Conservation (phyloP, 2,329 filamentous ascomycete species). For the Purpureocillium lavendulum region DNA sequence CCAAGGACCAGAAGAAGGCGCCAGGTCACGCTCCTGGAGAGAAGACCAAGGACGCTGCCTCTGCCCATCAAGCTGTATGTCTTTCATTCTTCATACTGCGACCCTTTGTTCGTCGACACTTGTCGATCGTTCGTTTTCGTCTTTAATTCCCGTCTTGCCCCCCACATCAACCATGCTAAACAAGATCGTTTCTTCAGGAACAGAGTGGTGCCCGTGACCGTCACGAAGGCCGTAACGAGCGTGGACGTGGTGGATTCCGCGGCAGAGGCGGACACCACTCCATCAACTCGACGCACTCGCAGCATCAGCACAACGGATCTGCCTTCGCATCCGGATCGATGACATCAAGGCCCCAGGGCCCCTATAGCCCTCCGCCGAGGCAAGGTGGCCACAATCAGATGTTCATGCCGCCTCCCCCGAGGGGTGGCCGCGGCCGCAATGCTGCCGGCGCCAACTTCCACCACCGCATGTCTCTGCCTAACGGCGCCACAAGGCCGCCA, state of each 20-base stretch:
- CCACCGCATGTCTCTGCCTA: conserved; percentile 31
- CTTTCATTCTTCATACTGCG: background rate
- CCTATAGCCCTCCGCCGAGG: conserved; percentile 36
- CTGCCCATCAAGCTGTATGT: conserved; percentile 30
- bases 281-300: conserved; percentile 22
- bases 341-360: conserved; percentile 23
- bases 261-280: conserved; percentile 35
- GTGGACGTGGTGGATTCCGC: conserved; percentile 35
- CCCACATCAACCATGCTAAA: background rate
- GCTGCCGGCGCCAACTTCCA: conserved; percentile 23
- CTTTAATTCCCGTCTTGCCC: no score
- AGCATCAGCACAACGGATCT: conserved; percentile 20
- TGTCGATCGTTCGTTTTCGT: no score
- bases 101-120: no score
- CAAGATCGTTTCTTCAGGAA: conserved; percentile 13
- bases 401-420: conserved; percentile 22
- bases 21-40: conserved; percentile 23
- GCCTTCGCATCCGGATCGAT: conserved; percentile 24
- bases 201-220: conserved; percentile 19
- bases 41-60: conserved; percentile 29
- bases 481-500: conserved; percentile 24
- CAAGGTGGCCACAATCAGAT: conserved; percentile 28
- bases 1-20: conserved; percentile 39
- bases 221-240: conserved; percentile 29
- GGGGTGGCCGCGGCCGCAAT: conserved; percentile 26